These are phyloP conservation scores for Pythium periplocum DNA, from an alignment of 352 stramenopile species.

Conservation along the genomic window DNA sequence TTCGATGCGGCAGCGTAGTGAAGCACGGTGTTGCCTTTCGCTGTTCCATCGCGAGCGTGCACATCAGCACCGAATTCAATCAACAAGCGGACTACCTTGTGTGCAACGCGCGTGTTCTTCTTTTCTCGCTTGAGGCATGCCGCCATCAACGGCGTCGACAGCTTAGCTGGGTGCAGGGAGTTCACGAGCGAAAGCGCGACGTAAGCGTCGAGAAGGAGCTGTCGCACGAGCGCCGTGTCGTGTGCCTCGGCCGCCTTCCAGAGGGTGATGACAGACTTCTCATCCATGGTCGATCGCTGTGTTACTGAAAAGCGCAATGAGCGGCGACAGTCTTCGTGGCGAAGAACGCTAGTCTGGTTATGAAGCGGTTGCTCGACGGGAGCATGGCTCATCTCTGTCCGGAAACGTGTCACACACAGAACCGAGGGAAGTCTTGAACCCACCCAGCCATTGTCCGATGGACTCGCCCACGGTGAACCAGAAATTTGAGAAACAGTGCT, in stretches of 20 bases:
- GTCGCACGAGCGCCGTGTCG: constrained; percentile 11
- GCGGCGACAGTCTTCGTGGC: no score
- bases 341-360: no score
- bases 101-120: constrained; percentile 9
- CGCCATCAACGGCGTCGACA: constrained; percentile 69
- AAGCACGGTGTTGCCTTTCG: constrained; percentile 53
- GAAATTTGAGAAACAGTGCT: no score
- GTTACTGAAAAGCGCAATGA: no score
- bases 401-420: no score
- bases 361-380: no score
- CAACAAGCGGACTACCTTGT: constrained; percentile 39
- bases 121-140: constrained; percentile 38
- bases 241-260: constrained; percentile 21
- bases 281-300: no score
- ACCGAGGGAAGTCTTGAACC: no score
- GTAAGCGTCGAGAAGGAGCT: constrained; percentile 9
- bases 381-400: no score
- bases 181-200: constrained; percentile 11
- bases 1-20: constrained; percentile 63
- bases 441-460: no score
- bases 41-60: constrained; percentile 26
- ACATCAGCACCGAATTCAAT: constrained; percentile 54
- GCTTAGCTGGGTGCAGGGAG: constrained; percentile 43
- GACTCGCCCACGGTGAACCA: no score
- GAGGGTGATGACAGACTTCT: constrained; percentile 5